These are phyloP conservation scores for Dispira simplex DNA, from an alignment of 192 early-diverging fungal genomes.

Conservation along the genomic window DNA sequence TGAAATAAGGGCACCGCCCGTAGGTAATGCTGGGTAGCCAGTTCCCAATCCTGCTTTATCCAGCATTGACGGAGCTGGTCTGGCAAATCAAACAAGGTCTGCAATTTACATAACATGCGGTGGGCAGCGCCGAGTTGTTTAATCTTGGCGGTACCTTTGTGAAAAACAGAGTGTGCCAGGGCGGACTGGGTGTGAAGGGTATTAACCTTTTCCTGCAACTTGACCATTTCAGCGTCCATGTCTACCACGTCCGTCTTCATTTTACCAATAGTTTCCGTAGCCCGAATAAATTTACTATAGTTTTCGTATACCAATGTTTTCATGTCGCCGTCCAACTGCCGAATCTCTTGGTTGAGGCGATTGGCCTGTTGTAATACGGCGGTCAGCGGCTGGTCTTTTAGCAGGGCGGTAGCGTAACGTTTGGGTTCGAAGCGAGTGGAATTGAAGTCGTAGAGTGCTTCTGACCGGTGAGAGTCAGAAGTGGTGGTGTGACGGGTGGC, in stretches of 20 bases:
- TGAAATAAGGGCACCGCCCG: conserved; percentile 51
- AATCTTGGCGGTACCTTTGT: conserved; percentile 50
- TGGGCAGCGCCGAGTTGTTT: conserved; percentile 56
- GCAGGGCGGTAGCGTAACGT: not conserved
- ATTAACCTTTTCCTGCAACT: conserved; percentile 48
- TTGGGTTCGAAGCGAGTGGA: conserved; percentile 10
- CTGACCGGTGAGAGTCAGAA: not conserved
- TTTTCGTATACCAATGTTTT: conserved; percentile 98
- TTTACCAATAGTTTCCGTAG: conserved; percentile 78
- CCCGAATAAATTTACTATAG: conserved; percentile 93
- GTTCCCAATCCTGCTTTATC: conserved; percentile 37
- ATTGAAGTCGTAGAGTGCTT: conserved; percentile 9
- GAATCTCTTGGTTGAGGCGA: conserved; percentile 36
- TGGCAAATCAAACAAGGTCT: conserved; percentile 83
- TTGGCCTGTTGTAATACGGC: conserved; percentile 12
- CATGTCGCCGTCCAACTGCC: conserved; percentile 88
- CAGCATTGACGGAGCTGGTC: conserved; percentile 46
- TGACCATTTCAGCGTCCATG: conserved; percentile 73
- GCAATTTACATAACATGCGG: conserved; percentile 56
- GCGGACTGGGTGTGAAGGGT: conserved; percentile 36
- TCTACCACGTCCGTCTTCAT: conserved; percentile 77
- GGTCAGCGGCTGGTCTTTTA: not conserved
- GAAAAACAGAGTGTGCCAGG: conserved; percentile 41
- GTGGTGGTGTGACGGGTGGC: no score
- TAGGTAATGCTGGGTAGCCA: conserved; percentile 64